Conservation (phyloP, 2,329 filamentous ascomycete genomes). For the Teratosphaeriaceae sp. region DNA sequence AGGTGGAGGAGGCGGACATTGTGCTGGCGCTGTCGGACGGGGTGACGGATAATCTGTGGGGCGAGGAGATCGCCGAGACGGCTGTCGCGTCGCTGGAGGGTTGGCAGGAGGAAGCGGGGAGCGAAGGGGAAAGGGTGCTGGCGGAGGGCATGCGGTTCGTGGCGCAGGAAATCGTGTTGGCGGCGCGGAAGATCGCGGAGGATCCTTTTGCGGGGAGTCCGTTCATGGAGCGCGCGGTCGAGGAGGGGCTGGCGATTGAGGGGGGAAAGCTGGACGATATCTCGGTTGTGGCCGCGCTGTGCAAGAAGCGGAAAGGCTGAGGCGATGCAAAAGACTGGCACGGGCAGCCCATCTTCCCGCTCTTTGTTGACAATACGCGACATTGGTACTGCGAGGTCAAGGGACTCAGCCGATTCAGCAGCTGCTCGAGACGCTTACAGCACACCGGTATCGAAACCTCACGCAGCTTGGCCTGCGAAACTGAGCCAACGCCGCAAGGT, state of each 20-base stretch:
- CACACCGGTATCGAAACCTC: too few species aligned
- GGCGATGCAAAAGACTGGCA: too few species aligned
- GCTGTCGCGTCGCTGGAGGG: constrained; percentile 65
- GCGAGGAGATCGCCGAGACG: constrained; percentile 80
- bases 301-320: constrained; percentile 17
- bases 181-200: constrained; percentile 72
- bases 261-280: constrained; percentile 93
- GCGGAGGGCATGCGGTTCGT: constrained; percentile 74
- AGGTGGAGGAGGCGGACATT: constrained; percentile 76
- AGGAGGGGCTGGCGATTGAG: constrained; percentile 87
- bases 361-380: too few species aligned
- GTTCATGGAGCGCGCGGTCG: constrained; percentile 95
- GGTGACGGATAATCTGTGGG: constrained; percentile 94
- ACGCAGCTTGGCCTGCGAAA: too few species aligned
- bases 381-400: too few species aligned
- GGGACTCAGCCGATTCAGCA: too few species aligned
- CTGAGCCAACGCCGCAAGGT: too few species aligned
- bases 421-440: too few species aligned
- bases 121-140: constrained; percentile 30
- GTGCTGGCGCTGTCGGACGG: constrained; percentile 92
- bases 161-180: constrained; percentile 74
- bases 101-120: constrained; percentile 49
- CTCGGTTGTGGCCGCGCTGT: constrained; percentile 70
- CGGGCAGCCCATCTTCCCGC: too few species aligned
- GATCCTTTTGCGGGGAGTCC: constrained; percentile 96